Base-by-base conservation (phyloP, 768 basidiomycete genomes). In the Lactarius pseudohatsudake region DNA sequence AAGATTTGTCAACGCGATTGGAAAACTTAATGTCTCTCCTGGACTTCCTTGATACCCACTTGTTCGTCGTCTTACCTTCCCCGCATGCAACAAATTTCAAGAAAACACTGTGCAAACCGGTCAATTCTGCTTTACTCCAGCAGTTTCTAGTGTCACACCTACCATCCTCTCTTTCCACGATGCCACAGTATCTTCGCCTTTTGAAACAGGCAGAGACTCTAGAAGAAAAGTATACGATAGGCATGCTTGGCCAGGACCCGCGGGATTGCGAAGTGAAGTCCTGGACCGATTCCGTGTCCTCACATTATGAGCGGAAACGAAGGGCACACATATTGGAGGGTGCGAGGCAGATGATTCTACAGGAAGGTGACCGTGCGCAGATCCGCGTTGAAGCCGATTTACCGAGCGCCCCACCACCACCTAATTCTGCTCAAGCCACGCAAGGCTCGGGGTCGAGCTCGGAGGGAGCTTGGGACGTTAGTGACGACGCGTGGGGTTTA, bases 271-370 rank as follows among this genome's bases (percentile, higher is more conserved):
- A 86, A 8, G 83, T 96, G 63, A 82, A 84, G 72, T 72, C 76
- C 7, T 96, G 94, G 91, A 84, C 82, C 4, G 82, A 87, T 58
- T 83, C 85, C 4, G 81, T 92, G 13, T 82, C 85, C 20, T 77
- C 81, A 3, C 91, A 93, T 75, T 96, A 94, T 74, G 94, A 94
- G 74, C 85, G 86, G 66, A 85, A 88, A 70, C 77, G 93, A 71
- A 82, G 94, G 16, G 77, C 84, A 40, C 79, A 80, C 60, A 84
- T 94, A 55, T 80, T 94, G 7, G 86, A 90, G 50, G 76, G 76
- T n/a, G 82, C 85, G 16, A 80, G 93, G 64, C 71, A 71, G 18
- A 79, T 87, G 54, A 80, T 94, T 22, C 68, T 86, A n/a, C 72
- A 73, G 8, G 73, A 78, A 30, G 77, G 79, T 58, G 72, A 74